Conservation (phyloP, 2,329 filamentous ascomycete species). For the Macroventuria anomochaeta region DNA sequence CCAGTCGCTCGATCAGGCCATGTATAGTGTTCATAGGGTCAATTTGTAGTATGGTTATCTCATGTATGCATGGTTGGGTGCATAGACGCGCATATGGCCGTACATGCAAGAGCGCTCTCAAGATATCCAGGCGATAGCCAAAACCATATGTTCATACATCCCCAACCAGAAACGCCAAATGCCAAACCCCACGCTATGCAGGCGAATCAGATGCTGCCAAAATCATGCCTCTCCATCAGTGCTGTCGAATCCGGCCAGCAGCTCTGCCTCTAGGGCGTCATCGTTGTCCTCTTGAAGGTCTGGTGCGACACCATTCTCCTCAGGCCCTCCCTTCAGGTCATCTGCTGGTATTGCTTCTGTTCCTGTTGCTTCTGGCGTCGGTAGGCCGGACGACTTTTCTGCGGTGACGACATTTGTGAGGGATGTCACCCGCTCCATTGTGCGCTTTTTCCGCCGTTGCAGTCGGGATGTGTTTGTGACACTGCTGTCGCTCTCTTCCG, state of each 20-base stretch:
- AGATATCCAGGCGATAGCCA: constrained; percentile 14
- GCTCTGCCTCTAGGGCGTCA: constrained; percentile 53
- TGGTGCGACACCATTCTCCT: constrained; percentile 35
- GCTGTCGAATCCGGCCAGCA: constrained; percentile 49
- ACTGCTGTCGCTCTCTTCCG: constrained; percentile 52
- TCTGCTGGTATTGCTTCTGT: constrained; percentile 44
- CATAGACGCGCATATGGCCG: not conserved
- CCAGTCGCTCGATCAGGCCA: too few relatives aligned
- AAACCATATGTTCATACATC: constrained; percentile 17
- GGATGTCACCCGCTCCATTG: constrained; percentile 55
- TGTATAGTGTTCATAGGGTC: too few relatives aligned
- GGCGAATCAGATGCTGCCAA: constrained; percentile 23
- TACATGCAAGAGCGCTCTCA: constrained; percentile 9
- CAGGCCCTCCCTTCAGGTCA: constrained; percentile 52
- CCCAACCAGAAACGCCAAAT: constrained; percentile 33
- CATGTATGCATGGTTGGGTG: not conserved
- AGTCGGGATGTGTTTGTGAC: constrained; percentile 48
- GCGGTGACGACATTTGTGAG: constrained; percentile 52
- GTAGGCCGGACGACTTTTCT: constrained; percentile 50
- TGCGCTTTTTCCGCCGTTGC: constrained; percentile 57
- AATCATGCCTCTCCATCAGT: constrained; percentile 27
- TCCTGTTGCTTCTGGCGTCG: constrained; percentile 49
- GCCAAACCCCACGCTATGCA: constrained; percentile 50
- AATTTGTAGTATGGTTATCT: not conserved
- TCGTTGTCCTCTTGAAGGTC: constrained; percentile 62